Evolutionary conservation across 169 alveolate species (phyloP), one percentile per base, ranked within the genome.

Genomic region (Cryptosporidium muris): DNA sequence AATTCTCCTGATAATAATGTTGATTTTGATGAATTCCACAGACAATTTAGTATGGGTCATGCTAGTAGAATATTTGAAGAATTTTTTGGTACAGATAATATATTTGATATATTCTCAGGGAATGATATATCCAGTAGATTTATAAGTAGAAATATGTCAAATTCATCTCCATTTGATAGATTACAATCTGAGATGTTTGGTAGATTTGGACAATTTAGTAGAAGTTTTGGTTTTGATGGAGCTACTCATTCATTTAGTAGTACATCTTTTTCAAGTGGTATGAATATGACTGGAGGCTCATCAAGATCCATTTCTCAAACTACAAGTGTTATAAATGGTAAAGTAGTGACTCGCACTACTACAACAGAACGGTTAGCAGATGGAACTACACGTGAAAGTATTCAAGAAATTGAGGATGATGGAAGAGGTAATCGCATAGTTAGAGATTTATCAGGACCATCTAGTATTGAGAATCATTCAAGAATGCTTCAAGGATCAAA

Each of bases 1-100:
- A 68, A 74, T 43, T 74, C 60, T 58, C 63, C 94, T 92, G 56
- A 89, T 81, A 48, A 89, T 89, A 12, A 74, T 85, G 5, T 81
- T 66, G 64, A 93, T 88, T 25, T 81, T 51, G 53, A 40, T 58
- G 82, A 68, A 81, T 81, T 65, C 42, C 74, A 74, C 56, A 54
- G 82, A 2, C 80, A 66, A 9, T 82, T 82, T 67, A 66, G 81
- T 43, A 80, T 82, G 80, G 81, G 80, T 37, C 81, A 66, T 56
- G 90, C 90, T 25, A 62, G 81, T 40, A 65, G 80, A 34, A 82
- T 82, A 56, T 82, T 82, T n/a, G 80, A 67, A 6, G 85, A 82
- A n/a, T 82, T 82, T 43, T 82, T 82, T 37, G 90, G 90, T 54
- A 82, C 81, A 12, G 62, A 25, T 52, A 65, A 82, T 60, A 81